Evolutionary conservation across 2,329 filamentous ascomycete species (phyloP), one percentile per base, ranked within the genome.

Genomic region (Chaetothyriales sp.): DNA sequence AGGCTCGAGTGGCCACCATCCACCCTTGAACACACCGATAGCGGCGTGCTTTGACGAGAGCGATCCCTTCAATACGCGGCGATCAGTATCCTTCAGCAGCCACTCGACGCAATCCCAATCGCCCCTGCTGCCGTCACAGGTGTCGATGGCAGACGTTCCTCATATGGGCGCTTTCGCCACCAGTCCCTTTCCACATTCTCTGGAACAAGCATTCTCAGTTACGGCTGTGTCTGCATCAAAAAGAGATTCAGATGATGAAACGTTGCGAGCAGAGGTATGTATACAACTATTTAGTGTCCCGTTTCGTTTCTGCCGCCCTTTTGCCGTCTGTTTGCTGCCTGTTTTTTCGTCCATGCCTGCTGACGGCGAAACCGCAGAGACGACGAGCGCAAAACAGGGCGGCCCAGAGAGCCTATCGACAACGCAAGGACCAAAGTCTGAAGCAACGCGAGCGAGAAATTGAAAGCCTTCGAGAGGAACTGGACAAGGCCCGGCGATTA

Each of bases 361-460:
- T 39, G 32, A 39, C 32, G 12, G 12, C 32, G 12, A 39, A 39
- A 5, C 22, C 22, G 22, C 20, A 53, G 51, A 22, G 51, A 12
- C 48, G 51, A 43, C 46, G 51, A 9, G 51, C 48, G n/a, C 51
- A 53, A n/a, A 53, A 53, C 39, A 48, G 56, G 15, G 46, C 53
- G 9, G 56, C 56, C 10, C 56, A 58, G 48, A 46, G 56, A 18
- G 56, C 56, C 15, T 58, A 58, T 36, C 54, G 56, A 8, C 52
- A 54, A 42, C 56, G 56, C 20, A 56, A 57, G 43, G 55, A 58
- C 42, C 49, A 54, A 19, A 53, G 53, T 28, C 46, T 58, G 39
- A 48, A 50, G 36, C 45, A 47, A 47, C 19, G 45, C 12, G 45
- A 47, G 19, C 19, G 28, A 28, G 45, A 47, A 28, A 28, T 47